Percentiles rank a stretch among this genome's conserved stretches.
phyloP scores from a whole-genome alignment of 1,139 yeast genomes.

The Geotrichum macrosporum region DNA sequence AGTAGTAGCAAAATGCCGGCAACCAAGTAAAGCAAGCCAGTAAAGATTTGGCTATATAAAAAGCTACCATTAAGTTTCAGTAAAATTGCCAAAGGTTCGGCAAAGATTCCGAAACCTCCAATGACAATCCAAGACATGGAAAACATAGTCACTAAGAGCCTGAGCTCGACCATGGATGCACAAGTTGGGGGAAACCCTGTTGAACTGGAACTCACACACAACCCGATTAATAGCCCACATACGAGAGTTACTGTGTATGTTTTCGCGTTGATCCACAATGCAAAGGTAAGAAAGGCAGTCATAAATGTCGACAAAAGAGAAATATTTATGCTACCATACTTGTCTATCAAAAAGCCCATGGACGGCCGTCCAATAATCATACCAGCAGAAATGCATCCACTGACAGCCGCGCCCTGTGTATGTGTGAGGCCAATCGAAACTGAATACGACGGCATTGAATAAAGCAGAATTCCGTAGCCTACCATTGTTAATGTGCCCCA shows the following conservation, averaged over 20 bases:
- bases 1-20: constrained; percentile 3
- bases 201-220: constrained; percentile 52
- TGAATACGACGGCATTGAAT: constrained; percentile 59
- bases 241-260: constrained; percentile 50
- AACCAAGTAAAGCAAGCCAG: constrained; percentile 40
- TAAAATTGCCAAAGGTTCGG: constrained; percentile 34
- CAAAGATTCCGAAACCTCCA: constrained; percentile 44
- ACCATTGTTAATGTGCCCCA: constrained; percentile 58
- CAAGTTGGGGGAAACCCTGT: constrained; percentile 38
- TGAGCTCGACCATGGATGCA: constrained; percentile 47
- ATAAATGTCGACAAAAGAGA: constrained; percentile 38
- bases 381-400: constrained; percentile 60
- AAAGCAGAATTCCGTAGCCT: constrained; percentile 58
- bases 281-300: constrained; percentile 39
- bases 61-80: constrained; percentile 43
- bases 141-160: constrained; percentile 57
- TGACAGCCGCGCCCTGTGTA: constrained; percentile 54
- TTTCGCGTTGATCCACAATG: constrained; percentile 61
- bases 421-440: constrained; percentile 54
- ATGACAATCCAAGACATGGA: constrained; percentile 51
- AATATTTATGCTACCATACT: constrained; percentile 54
- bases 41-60: constrained; percentile 56
- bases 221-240: constrained; percentile 47
- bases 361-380: constrained; percentile 64
- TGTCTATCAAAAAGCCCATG: constrained; percentile 57